These are phyloP conservation scores for Pichia sporocuriosa DNA, from an alignment of 805 yeast genomes.

Conservation along the genomic window DNA sequence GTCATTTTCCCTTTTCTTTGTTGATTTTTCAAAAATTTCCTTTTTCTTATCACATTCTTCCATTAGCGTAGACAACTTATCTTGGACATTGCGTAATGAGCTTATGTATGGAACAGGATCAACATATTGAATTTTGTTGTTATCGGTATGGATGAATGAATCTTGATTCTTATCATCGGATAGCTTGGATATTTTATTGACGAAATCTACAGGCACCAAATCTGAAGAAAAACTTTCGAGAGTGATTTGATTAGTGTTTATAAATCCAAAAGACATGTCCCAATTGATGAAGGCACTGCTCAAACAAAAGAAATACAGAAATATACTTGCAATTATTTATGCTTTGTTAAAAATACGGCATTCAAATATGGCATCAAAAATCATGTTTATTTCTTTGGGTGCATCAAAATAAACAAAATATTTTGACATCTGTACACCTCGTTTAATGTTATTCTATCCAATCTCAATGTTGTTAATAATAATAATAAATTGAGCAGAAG, in stretches of 20 bases:
- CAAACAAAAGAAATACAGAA: too few relatives aligned
- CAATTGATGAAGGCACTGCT: too few relatives aligned
- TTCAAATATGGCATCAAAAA: too few relatives aligned
- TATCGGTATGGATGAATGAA: slow-evolving; percentile 4
- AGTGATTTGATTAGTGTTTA: slow-evolving; percentile 20
- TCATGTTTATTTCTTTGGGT: too few relatives aligned
- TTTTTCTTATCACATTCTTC: slow-evolving; percentile 49
- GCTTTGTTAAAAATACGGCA: too few relatives aligned
- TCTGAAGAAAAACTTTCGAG: slow-evolving; percentile 62
- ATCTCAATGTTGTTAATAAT: too few relatives aligned
- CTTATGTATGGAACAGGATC: slow-evolving; percentile 95
- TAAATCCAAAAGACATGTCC: slow-evolving; percentile 23
- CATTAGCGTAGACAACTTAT: slow-evolving; percentile 57
- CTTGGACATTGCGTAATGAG: slow-evolving; percentile 80
- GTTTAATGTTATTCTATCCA: too few relatives aligned
- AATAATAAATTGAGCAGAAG: too few relatives aligned
- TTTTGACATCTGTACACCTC: too few relatives aligned
- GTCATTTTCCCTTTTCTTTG: slow-evolving; percentile 51
- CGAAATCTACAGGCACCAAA: slow-evolving; percentile 68
- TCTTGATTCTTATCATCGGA: slow-evolving; percentile 7
- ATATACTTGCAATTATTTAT: too few relatives aligned
- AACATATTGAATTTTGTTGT: slow-evolving; percentile 6
- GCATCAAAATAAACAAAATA: too few relatives aligned
- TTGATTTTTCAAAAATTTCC: slow-evolving; percentile 46
- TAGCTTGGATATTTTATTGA: slow-evolving; percentile 60